Evolutionary conservation across 2,329 filamentous ascomycete species (phyloP), one percentile per base, ranked within the genome.

Genomic region (Cercospora zeina): DNA sequence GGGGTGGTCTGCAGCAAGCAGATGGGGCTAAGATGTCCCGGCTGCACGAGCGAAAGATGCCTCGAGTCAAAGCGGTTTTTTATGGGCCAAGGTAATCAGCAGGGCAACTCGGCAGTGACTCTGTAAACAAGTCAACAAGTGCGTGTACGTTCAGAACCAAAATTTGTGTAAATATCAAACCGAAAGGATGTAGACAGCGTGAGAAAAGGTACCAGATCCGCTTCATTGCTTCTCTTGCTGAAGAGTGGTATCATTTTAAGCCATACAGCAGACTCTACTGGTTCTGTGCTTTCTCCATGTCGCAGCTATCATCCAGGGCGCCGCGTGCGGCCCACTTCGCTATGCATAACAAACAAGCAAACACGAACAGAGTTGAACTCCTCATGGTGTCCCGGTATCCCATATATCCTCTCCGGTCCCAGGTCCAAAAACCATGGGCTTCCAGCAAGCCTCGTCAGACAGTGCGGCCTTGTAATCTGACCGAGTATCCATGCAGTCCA

Each of bases 11-110:
- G 90, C 75, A 96, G 90, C 31, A 80, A 81, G 61, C 95, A 97
- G 78, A 92, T 99, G 90, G 87, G 86, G 8, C 78, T 99, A 69
- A 87, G 95, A 70, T 99, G 95, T 78, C 95, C 96, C 1, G 93
- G 90, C 5, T 99, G 95, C 79, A 93, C 86, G 77, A 97, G 90
- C 73, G 91, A 96, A 72, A 85, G 88, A 70, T 99, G 95, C 77
- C 77, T 88, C 59, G 91, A 93, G 77, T 88, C 87, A 57, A 88
- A 88, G 78, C 82, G 84, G 71, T 89, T 88, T 75, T 89, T 89
- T 66, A 72, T 70, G 67, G 70, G 72, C 4, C 70, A 74, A 65
- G 70, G 68, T 7, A 63, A 64, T 55, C 69, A 70, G 63, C 56
- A 57, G 31, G 65, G 62, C 16, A 72, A 72, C 50, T 65, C 59